Evolutionary conservation across 2,329 filamentous ascomycete species (phyloP).

Genomic region (Atkinsonella texensis): DNA sequence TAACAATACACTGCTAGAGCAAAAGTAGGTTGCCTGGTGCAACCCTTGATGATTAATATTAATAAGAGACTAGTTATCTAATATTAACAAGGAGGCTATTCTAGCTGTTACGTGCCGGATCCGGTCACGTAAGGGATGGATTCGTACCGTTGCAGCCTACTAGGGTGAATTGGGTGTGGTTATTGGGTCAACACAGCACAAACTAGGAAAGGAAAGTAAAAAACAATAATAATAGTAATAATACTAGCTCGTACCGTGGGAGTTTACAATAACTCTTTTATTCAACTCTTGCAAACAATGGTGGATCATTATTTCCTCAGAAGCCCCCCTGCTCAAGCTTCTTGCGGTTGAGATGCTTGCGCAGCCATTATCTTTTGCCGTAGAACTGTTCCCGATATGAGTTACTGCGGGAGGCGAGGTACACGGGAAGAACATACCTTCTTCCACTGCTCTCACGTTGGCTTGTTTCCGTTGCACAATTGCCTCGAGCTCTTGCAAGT

Average conservation of each 20-base stretch:
- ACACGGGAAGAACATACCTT: constrained; percentile 41
- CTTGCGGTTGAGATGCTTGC: constrained; percentile 9
- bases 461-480: constrained; percentile 62
- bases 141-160: too few relatives aligned
- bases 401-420: background rate
- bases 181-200: too few relatives aligned
- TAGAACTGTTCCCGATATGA: constrained; percentile 18
- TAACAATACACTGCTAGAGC: too few relatives aligned
- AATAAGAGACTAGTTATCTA: too few relatives aligned
- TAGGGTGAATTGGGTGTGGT: too few relatives aligned
- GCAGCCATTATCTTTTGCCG: constrained; percentile 29
- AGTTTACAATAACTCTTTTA: background rate
- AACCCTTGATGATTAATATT: too few relatives aligned
- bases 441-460: constrained; percentile 78
- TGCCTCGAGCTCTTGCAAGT: constrained; percentile 43
- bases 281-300: constrained; percentile 2
- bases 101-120: too few relatives aligned
- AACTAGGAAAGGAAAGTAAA: too few relatives aligned
- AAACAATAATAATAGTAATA: too few relatives aligned
- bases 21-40: too few relatives aligned
- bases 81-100: too few relatives aligned
- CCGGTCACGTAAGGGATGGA: too few relatives aligned
- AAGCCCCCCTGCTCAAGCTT: background rate
- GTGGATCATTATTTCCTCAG: background rate
- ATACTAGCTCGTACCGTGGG: background rate